Evolutionary conservation across 2,329 filamentous ascomycete genomes (phyloP).

Genomic region (Fusarium sp.): DNA sequence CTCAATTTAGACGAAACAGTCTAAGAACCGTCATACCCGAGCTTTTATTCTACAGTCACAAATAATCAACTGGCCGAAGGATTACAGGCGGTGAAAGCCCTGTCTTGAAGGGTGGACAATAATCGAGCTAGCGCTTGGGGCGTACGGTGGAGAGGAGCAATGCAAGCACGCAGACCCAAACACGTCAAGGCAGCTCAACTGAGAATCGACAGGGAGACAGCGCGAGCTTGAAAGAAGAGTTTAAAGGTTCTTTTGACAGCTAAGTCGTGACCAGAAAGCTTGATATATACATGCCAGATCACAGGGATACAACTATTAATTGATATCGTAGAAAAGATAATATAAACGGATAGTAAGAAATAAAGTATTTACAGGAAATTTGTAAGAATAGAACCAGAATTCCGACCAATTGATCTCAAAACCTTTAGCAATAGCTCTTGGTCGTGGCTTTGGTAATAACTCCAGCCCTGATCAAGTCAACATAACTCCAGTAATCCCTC

Average conservation of each 20-base stretch:
- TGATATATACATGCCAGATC: rapidly evolving
- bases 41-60: not conserved
- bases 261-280: rapidly evolving
- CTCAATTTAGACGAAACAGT: not conserved
- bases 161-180: rapidly evolving
- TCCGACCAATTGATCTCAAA: rapidly evolving
- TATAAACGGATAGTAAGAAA: rapidly evolving
- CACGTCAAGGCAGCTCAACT: rapidly evolving
- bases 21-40: not conserved
- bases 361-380: rapidly evolving
- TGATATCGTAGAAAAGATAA: rapidly evolving
- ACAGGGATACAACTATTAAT: not conserved
- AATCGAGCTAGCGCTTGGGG: rapidly evolving
- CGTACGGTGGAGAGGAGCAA: not conserved
- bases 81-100: not conserved
- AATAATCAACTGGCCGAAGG: rapidly evolving
- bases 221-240: not conserved
- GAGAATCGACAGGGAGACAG: rapidly evolving
- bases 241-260: rapidly evolving
- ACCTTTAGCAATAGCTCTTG: not conserved
- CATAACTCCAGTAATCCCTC: slow-evolving; percentile 4
- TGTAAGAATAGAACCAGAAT: rapidly evolving
- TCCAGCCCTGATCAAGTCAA: not conserved
- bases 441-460: not conserved
- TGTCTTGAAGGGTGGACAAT: rapidly evolving